These are phyloP conservation scores for Chenopodium formosanum DNA, from an alignment of 148 eudicot species.

Conservation along the genomic window DNA sequence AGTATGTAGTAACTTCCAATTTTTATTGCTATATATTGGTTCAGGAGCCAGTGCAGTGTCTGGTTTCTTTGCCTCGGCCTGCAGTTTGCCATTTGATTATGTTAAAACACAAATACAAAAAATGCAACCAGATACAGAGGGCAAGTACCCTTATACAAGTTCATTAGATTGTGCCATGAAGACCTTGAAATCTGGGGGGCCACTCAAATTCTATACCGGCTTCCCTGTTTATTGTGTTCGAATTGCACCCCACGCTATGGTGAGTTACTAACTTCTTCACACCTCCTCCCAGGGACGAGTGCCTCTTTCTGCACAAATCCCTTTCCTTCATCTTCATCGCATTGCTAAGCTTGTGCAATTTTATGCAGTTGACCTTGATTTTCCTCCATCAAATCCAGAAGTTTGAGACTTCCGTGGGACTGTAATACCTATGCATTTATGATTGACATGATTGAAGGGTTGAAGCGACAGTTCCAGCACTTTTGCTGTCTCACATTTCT, in stretches of 20 bases:
- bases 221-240: slow-evolving; percentile 90
- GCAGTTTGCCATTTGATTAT: slow-evolving; percentile 93
- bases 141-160: slow-evolving; percentile 78
- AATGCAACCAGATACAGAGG: slow-evolving; percentile 94
- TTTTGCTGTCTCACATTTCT: neutral
- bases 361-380: slow-evolving; percentile 82
- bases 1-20: too few species aligned
- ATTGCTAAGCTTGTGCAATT: neutral
- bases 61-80: slow-evolving; percentile 92
- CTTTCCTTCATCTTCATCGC: neutral
- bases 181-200: slow-evolving; percentile 86
- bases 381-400: slow-evolving; percentile 91
- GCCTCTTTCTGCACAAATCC: neutral
- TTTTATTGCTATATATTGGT: neutral
- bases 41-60: slow-evolving; percentile 87
- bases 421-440: slow-evolving; percentile 28
- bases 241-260: slow-evolving; percentile 98
- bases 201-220: slow-evolving; percentile 87
- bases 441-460: neutral
- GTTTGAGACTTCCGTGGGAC: slow-evolving; percentile 55
- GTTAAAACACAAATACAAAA: slow-evolving; percentile 97
- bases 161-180: slow-evolving; percentile 81
- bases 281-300: neutral
- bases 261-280: slow-evolving; percentile 23
- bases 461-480: neutral